Conservation (phyloP, 352 stramenopile genomes). For the Pythium graminicola region DNA sequence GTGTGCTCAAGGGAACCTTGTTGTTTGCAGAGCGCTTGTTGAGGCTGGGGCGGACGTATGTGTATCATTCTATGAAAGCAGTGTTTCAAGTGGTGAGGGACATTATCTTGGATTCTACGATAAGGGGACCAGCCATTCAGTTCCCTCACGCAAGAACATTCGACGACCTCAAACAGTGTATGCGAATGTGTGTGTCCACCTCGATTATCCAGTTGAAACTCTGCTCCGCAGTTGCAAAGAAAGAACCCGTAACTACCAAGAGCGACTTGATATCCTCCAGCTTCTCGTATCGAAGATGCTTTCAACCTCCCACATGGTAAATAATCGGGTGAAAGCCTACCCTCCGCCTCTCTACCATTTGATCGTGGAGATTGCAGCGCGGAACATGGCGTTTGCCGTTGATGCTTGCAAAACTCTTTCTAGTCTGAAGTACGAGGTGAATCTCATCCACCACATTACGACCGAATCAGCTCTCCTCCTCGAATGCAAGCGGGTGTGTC, state of each 20-base stretch:
- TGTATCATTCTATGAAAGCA: constrained; percentile 29
- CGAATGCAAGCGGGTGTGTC: constrained; percentile 56
- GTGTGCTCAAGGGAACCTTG: constrained; percentile 29
- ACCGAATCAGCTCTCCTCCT: constrained; percentile 42
- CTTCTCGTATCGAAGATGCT: constrained; percentile 1
- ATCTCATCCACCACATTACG: constrained; percentile 32
- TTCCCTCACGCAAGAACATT: too few relatives aligned
- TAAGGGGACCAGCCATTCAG: too few relatives aligned
- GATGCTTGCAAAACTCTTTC: constrained; percentile 43
- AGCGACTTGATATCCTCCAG: constrained; percentile 19
- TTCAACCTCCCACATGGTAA: not conserved
- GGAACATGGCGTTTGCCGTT: constrained; percentile 44
- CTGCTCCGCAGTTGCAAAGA: constrained; percentile 24
- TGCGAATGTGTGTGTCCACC: too few relatives aligned
- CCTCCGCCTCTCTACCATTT: constrained; percentile 38
- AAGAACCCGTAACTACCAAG: not conserved
- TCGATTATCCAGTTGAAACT: constrained; percentile 24
- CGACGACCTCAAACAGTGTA: too few relatives aligned
- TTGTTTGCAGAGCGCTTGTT: constrained; percentile 28
- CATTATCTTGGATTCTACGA: constrained; percentile 30
- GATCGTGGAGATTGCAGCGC: constrained; percentile 32
- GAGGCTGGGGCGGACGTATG: constrained; percentile 23
- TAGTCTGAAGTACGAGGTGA: constrained; percentile 41
- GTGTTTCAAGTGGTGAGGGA: constrained; percentile 4
- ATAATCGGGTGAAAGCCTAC: constrained; percentile 21